Evolutionary conservation across 2,329 filamentous ascomycete genomes (phyloP), one percentile per base, ranked within the genome.

Genomic region (Fusarium hostae): DNA sequence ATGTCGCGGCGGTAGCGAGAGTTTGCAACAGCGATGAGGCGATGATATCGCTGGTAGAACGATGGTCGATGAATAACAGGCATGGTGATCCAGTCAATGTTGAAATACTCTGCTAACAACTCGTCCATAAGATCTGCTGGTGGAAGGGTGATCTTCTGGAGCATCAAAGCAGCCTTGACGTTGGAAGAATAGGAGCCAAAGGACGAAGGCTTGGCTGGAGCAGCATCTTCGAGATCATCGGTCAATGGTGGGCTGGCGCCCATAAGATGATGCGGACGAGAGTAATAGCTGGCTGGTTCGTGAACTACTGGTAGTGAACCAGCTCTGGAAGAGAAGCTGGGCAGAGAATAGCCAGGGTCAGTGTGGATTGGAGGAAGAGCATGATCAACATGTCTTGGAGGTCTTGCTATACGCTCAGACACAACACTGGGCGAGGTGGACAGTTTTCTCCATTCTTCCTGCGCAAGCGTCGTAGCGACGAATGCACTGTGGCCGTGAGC

Each of bases 171-270:
- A 9, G 75, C 75, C 55, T 70, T 73, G 52, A 64, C 50, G n/a
- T 77, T 74, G 37, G 75, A 77, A n/a, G 75, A 77, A 47, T 77
- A 77, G 11, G 75, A 77, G 12, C 75, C 75, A 22, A 77, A 77
- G 3, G 74, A 75, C 0, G 75, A 74, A n/a, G 70, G 57, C 61
- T 73, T 73, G 64, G 63, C 50, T 2, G 64, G 62, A 3, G 67
- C 50, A 10, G 58, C 58, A 34, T 77, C 76, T 57, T 77, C 75
- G 11, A 77, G 72, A 48, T 77, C 76, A 44, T 77, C 75, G 9
- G 76, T 77, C 32, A 77, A 48, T 5, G 75, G 75, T 22, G 75
- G 75, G 34, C 75, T 77, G 26, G 74, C 69, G 6, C 66, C 75
- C 75, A 76, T 76, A 9, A 59, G 74, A 39, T 57, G 65, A 2